phyloP scores from a whole-genome alignment of 2,329 filamentous ascomycete species.

The Aspergillus cejpii region DNA sequence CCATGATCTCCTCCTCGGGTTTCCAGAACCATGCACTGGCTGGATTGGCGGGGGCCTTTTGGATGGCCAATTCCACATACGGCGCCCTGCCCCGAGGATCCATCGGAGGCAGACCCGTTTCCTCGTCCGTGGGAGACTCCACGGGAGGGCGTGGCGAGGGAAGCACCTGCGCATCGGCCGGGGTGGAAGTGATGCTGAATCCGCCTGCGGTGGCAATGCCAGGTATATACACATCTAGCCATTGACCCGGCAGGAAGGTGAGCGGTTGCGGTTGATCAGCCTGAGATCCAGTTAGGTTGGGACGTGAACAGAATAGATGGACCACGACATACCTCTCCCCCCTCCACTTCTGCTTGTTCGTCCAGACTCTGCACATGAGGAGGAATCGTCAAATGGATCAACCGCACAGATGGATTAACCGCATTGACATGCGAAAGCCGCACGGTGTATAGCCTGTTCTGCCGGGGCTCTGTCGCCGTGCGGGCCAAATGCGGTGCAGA shows the following conservation, averaged over 20 bases:
- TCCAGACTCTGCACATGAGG: conserved; percentile 32
- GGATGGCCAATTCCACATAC: conserved; percentile 73
- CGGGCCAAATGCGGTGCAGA: conserved; percentile 58
- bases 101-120: conserved; percentile 16
- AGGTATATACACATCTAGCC: conserved; percentile 77
- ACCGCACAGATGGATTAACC: conserved; percentile 60
- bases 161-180: conserved; percentile 47
- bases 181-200: conserved; percentile 79
- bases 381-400: conserved; percentile 60
- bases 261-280: conserved; percentile 25
- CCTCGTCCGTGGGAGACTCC: conserved; percentile 16
- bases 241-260: conserved; percentile 76
- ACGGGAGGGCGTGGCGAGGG: conserved; percentile 19
- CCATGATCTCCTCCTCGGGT: conserved; percentile 49
- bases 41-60: conserved; percentile 63
- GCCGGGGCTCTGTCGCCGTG: conserved; percentile 66
- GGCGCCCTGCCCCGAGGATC: conserved; percentile 27
- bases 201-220: conserved; percentile 64
- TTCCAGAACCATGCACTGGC: conserved; percentile 72
- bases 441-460: conserved; percentile 58
- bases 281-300: conserved; percentile 11
- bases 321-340: conserved; percentile 43
- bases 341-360: conserved; percentile 21
- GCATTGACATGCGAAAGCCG: conserved; percentile 55
- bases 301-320: not conserved